Conservation (phyloP, 805 yeast species). For the Candida argentea region DNA sequence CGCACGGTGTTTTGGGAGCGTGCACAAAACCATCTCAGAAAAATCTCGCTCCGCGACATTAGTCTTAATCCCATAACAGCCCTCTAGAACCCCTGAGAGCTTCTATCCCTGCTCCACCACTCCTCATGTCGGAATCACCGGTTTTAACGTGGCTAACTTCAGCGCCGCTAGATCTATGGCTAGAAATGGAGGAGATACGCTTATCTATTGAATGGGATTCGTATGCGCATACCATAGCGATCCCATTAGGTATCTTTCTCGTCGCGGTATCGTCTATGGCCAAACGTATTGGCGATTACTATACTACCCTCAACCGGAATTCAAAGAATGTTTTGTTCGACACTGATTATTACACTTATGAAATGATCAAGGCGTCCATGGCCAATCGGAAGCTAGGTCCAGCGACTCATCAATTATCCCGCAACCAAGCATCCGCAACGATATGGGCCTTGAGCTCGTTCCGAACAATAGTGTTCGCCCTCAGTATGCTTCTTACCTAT, state of each 20-base stretch:
- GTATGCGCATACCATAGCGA: slow-evolving; percentile 17
- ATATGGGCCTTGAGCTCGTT: too few species aligned
- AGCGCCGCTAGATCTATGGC: slow-evolving; percentile 26
- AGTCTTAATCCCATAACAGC: not conserved
- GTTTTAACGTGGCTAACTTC: slow-evolving; percentile 18
- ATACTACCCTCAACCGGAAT: slow-evolving; percentile 15
- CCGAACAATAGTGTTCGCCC: too few species aligned
- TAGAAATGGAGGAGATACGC: slow-evolving; percentile 25
- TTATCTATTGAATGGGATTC: slow-evolving; percentile 35
- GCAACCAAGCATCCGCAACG: too few species aligned
- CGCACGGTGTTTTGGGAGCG: too few species aligned
- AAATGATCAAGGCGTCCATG: slow-evolving; percentile 19
- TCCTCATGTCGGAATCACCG: too few species aligned
- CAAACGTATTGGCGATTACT: slow-evolving; percentile 15
- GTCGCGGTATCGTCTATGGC: slow-evolving; percentile 11
- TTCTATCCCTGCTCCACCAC: slow-evolving; percentile 1
- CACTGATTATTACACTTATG: slow-evolving; percentile 25
- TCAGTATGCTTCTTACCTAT: too few species aligned
- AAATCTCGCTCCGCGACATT: not conserved
- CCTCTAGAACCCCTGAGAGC: not conserved
- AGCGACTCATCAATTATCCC: too few species aligned
- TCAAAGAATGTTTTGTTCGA: slow-evolving; percentile 24
- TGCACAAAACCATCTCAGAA: too few species aligned
- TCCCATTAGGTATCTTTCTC: slow-evolving; percentile 20
- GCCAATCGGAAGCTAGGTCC: too few species aligned